Evolutionary conservation across 306 rosid genomes (phyloP), one percentile per base, ranked within the genome.

Genomic region (Dalbergia oliveri): DNA sequence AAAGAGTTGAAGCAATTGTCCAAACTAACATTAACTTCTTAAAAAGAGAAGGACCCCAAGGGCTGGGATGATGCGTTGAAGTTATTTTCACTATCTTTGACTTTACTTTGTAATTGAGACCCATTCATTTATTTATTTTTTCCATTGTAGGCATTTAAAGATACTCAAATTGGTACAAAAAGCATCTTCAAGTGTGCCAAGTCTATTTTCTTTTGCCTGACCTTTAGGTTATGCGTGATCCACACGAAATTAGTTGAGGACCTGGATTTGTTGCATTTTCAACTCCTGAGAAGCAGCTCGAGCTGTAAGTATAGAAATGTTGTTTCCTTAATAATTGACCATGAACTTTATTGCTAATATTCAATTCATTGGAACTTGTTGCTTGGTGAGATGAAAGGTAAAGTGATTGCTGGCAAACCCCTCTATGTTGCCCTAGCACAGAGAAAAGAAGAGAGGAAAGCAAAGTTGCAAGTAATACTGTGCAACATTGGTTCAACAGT

Each of bases 361-460:
- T 15, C 83, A 58, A 66, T 13, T 62, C 58, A 67, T 31, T 56
- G 23, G 16, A 16, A 6, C 34, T 69, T 73, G 51, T 74, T 88
- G 90, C 90, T 86, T 65, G 18, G 47, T 0, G 86, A 60, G 81
- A 82, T 90, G 90, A 86, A 82, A 64, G 81, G 87, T 15, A 82
- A 80, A 78, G 78, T 78, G 87, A 53, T 85, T 53, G 88, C 60
- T 8, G 76, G 85, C 41, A 88, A 88, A 56, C 88, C 86, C 21
- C 91, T 90, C 4, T 88, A 86, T 88, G 90, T 90, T 62, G 86
- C 89, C 15, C 70, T 79, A 41, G 91, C 91, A 72, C 84, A 87
- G 64, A 66, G 84, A 50, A 89, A 83, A 34, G 91, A 83, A 79
- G 89, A 89, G 44, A 79, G 93, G 76, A 81, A 81, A 45, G 89